Base-by-base conservation (phyloP, 2,329 filamentous ascomycete species). In the Leptodontidium sp. region DNA sequence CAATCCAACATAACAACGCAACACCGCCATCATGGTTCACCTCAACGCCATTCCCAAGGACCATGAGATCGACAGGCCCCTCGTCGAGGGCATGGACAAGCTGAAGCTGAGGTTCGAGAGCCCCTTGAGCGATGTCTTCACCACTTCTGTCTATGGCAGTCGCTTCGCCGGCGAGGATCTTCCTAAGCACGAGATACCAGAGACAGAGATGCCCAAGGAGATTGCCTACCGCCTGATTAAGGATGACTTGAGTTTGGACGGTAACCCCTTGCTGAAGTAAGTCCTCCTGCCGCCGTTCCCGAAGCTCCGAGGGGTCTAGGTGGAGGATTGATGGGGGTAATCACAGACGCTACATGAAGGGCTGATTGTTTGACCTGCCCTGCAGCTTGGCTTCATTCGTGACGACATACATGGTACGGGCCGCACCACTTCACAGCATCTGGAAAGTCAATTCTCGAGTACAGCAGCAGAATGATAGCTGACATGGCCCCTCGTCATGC, bases 191-290 rank as follows among this genome's bases (percentile, higher is more conserved):
- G 91, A 94, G 82, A 98, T 98, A 88, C 94, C 95, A 0, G 93
- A 97, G 76, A 77, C 82, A 24, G 93, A 97, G 81, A 97, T 98
- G 94, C 95, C 95, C 55, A 90, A 88, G 75, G 92, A 97, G 74
- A 88, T 97, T 64, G 95, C 95, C 17, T 97, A 98, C 81, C 91
- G 94, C 61, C 92, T 98, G 92, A 98, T 98, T 85, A 95, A 93
- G 84, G 95, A 98, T 79, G 93, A 97, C 78, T 85, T 98, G 72
- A 96, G 92, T 72, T 84, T 98, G 64, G 95, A 98, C 79, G 94
- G 94, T 66, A 97, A 95, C 75, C 93, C 94, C 9, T 94, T 94
- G 85, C 86, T 97, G 72, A 93, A 91, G 90, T 92, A 82, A 74
- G 85, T 78, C 21, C 21, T 21, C 21, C 21, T 21, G 21, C 21